phyloP scores from a whole-genome alignment of 148 eudicot genomes.

The Vaccinium corymbosum region DNA sequence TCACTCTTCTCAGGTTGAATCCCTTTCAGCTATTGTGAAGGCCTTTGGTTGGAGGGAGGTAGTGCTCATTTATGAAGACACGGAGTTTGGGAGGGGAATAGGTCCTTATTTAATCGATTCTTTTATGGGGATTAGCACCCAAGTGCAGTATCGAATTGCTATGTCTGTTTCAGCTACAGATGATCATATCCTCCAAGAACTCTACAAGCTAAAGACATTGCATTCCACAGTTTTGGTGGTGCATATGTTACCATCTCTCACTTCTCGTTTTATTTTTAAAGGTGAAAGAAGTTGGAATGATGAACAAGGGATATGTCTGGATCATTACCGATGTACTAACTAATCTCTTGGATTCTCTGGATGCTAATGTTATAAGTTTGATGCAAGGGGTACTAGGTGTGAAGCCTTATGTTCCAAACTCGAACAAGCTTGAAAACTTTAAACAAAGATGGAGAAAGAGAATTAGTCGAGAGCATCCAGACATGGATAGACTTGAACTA shows the following conservation, averaged over 20 bases:
- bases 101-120: constrained; percentile 42
- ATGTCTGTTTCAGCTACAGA: constrained; percentile 41
- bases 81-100: constrained; percentile 45
- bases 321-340: constrained; percentile 50
- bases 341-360: constrained; percentile 34
- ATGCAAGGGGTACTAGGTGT: constrained; percentile 76
- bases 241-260: constrained; percentile 45
- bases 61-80: constrained; percentile 48
- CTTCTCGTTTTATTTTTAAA: constrained; percentile 40
- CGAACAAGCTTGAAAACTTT: constrained; percentile 25
- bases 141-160: constrained; percentile 32
- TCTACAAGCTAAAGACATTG: constrained; percentile 47
- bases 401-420: constrained; percentile 33
- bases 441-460: constrained; percentile 37
- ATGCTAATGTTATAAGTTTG: constrained; percentile 26
- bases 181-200: constrained; percentile 43
- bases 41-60: constrained; percentile 60
- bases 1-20: constrained; percentile 43
- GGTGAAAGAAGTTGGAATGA: constrained; percentile 56
- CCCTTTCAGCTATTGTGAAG: constrained; percentile 47
- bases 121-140: constrained; percentile 25
- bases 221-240: constrained; percentile 65
- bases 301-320: constrained; percentile 68
- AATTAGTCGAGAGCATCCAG: constrained; percentile 38
- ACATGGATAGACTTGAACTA: constrained; percentile 20